These are phyloP conservation scores for sorghum (Sorghum bicolor) DNA, from an alignment of 176 grass and related monocot genomes.

Conservation along the genomic window Sorghum_bicolor_NCBIv3 NC_012871.2:4024001-4024500, in stretches of 20 bases:
- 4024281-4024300: background rate
- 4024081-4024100: background rate
- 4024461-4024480: background rate
- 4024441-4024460: background rate
- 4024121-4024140: background rate
- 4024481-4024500: background rate
- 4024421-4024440: background rate
- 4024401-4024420: background rate
- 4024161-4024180: background rate
- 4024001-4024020: too few species aligned
- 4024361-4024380: background rate
- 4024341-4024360: constrained; percentile 20
- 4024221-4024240: background rate
- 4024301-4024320: background rate
- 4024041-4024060: background rate
- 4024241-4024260: constrained; percentile 6
- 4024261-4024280: background rate
- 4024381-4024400: background rate
- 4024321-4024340: constrained; percentile 25
- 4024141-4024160: background rate
- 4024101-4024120: background rate
- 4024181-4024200: background rate
- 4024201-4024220: background rate
- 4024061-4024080: background rate
- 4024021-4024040: too few species aligned